phyloP scores from a whole-genome alignment of 768 basidiomycete genomes.

The Auricularia sp. region DNA sequence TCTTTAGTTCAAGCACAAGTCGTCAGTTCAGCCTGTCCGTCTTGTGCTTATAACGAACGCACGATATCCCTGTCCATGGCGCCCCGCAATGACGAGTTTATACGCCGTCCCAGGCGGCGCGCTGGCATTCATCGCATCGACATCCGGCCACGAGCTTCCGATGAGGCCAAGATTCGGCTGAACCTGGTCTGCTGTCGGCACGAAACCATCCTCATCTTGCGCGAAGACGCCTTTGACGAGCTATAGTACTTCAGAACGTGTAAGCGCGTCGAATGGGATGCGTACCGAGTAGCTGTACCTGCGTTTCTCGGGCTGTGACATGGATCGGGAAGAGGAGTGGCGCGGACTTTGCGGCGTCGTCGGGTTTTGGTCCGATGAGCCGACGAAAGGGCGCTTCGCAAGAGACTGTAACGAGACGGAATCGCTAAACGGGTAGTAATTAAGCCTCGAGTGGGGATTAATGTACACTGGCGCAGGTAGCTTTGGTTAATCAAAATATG shows the following conservation, averaged over 20 bases:
- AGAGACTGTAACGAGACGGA: too few species aligned
- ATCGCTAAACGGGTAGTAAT: too few species aligned
- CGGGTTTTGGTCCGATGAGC: too few species aligned
- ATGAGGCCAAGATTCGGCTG: not conserved
- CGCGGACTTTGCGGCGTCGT: too few species aligned
- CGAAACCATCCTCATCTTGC: not conserved
- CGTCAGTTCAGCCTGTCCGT: not conserved
- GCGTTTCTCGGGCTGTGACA: too few species aligned
- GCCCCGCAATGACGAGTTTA: conserved; percentile 56
- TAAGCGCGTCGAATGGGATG: too few species aligned
- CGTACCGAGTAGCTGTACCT: too few species aligned
- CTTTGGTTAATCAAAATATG: too few species aligned
- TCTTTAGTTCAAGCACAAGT: not conserved
- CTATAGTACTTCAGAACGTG: not conserved
- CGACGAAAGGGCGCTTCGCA: too few species aligned
- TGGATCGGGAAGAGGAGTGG: too few species aligned
- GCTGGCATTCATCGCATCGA: not conserved
- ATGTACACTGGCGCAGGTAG: too few species aligned
- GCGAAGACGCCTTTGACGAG: not conserved
- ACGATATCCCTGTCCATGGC: conserved; percentile 73
- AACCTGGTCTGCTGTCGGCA: not conserved
- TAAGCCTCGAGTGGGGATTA: too few species aligned
- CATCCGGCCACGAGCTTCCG: not conserved
- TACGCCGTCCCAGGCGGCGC: conserved; percentile 28
- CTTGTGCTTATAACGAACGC: conserved; percentile 17